These are phyloP conservation scores for Lentithecium fluviatile DNA, from an alignment of 495 filamentous ascomycete genomes.

Conservation along the genomic window DNA sequence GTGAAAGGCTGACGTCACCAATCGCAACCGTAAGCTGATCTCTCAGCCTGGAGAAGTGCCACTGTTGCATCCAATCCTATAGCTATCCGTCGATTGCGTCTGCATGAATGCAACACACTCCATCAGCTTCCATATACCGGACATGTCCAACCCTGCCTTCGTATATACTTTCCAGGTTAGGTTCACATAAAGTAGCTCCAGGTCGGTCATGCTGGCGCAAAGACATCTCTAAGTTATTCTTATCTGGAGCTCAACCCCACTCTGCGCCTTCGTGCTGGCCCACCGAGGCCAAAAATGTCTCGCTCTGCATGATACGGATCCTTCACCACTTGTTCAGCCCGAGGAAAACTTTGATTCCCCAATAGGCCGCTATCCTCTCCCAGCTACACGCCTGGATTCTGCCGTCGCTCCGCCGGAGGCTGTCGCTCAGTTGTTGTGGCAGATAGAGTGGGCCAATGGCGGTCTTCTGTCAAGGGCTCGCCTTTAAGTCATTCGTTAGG, in stretches of 20 bases:
- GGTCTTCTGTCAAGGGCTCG: background rate
- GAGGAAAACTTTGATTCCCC: conserved; percentile 2
- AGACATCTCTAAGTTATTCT: conserved; percentile 12
- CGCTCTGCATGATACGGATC: conserved; percentile 15
- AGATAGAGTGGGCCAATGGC: conserved; percentile 6
- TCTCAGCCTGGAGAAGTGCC: conserved; percentile 16
- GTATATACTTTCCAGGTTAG: conserved; percentile 19
- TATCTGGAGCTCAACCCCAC: background rate
- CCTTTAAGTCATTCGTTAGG: conserved; percentile 11
- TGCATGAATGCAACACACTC: conserved; percentile 11
- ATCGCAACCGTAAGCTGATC: conserved; percentile 11
- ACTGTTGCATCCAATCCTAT: conserved; percentile 14
- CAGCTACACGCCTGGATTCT: conserved; percentile 4
- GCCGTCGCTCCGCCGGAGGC: conserved; percentile 3
- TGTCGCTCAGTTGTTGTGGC: conserved; percentile 4
- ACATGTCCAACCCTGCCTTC: conserved; percentile 8
- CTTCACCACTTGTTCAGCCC: conserved; percentile 16
- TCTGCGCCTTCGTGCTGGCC: conserved; percentile 9
- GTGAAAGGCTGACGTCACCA: conserved; percentile 9
- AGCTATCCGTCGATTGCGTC: conserved; percentile 23
- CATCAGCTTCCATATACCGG: conserved; percentile 15
- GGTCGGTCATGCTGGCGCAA: conserved; percentile 15
- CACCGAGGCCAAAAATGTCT: conserved; percentile 13
- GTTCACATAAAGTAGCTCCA: conserved; percentile 8
- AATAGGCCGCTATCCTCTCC: conserved; percentile 1